These are phyloP conservation scores for Didymella exigua DNA, from an alignment of 2,329 filamentous ascomycete genomes.

Conservation along the genomic window DNA sequence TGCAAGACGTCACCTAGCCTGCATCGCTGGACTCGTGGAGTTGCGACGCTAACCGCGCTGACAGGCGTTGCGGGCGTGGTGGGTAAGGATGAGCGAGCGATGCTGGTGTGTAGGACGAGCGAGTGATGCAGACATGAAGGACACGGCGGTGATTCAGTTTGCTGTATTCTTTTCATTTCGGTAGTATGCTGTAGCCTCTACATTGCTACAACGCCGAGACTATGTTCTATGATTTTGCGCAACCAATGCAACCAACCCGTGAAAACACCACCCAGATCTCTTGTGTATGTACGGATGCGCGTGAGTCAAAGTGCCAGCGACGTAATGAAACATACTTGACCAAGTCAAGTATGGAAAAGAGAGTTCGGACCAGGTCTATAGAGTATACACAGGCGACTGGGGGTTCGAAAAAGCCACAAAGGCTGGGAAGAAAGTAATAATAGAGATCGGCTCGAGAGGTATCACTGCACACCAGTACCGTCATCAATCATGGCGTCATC, in stretches of 20 bases:
- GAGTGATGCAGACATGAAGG: background rate
- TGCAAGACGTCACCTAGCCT: constrained; percentile 11
- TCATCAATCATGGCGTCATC: constrained; percentile 48
- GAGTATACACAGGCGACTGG: constrained; percentile 47
- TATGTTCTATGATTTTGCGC: constrained; percentile 18
- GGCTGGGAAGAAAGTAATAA: constrained; percentile 28
- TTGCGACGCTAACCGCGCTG: constrained; percentile 11
- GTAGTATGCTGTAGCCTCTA: constrained; percentile 3
- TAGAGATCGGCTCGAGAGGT: constrained; percentile 28
- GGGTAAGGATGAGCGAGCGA: background rate
- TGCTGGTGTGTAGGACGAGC: background rate
- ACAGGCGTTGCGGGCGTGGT: background rate
- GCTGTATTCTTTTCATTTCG: constrained; percentile 1
- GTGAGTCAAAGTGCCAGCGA: constrained; percentile 10
- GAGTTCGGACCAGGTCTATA: constrained; percentile 30
- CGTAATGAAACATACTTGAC: constrained; percentile 18
- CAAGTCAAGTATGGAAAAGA: constrained; percentile 11
- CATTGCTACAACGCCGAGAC: constrained; percentile 13
- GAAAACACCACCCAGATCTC: constrained; percentile 14
- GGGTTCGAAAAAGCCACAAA: constrained; percentile 31
- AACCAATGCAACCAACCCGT: constrained; percentile 16
- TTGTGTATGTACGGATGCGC: constrained; percentile 10
- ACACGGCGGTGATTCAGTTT: background rate
- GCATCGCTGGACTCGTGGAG: background rate
- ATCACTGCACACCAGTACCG: constrained; percentile 40